Evolutionary conservation across 345 rosid species (phyloP).

Genomic region (Euclidium syriacum): DNA sequence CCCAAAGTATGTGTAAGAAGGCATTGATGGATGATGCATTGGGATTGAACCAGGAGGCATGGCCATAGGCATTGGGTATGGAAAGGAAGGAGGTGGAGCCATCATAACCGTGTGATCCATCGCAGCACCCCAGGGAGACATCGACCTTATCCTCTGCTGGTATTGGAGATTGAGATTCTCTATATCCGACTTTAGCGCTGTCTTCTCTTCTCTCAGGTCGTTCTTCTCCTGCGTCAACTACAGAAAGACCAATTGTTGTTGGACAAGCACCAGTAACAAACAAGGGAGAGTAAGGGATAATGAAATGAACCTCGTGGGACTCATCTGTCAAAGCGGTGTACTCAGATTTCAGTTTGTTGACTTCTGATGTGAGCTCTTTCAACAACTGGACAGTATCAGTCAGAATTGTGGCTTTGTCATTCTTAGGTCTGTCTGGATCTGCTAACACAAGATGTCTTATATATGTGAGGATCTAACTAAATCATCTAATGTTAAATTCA

Average conservation of each 20-base stretch:
- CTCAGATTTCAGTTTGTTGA: slow-evolving; percentile 70
- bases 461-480: neutral
- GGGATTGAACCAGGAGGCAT: slow-evolving; percentile 76
- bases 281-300: neutral
- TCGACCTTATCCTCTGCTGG: slow-evolving; percentile 69
- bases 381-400: slow-evolving; percentile 73
- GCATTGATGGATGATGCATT: slow-evolving; percentile 80
- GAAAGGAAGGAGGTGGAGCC: slow-evolving; percentile 60
- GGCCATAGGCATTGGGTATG: slow-evolving; percentile 70
- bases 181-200: slow-evolving; percentile 62
- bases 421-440: slow-evolving; percentile 91
- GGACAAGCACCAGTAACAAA: neutral
- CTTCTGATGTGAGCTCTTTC: slow-evolving; percentile 79
- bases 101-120: slow-evolving; percentile 79
- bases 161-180: slow-evolving; percentile 68
- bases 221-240: slow-evolving; percentile 87
- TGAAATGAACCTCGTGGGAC: slow-evolving; percentile 67
- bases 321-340: slow-evolving; percentile 61
- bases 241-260: slow-evolving; percentile 9
- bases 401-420: slow-evolving; percentile 83
- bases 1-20: slow-evolving; percentile 65
- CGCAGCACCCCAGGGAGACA: slow-evolving; percentile 58
- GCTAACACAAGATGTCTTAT: slow-evolving; percentile 18
- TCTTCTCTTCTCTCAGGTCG: slow-evolving; percentile 85
- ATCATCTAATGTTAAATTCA: neutral